These are phyloP conservation scores for Castanea crenata DNA, from an alignment of 306 rosid genomes.

Conservation along the genomic window DNA sequence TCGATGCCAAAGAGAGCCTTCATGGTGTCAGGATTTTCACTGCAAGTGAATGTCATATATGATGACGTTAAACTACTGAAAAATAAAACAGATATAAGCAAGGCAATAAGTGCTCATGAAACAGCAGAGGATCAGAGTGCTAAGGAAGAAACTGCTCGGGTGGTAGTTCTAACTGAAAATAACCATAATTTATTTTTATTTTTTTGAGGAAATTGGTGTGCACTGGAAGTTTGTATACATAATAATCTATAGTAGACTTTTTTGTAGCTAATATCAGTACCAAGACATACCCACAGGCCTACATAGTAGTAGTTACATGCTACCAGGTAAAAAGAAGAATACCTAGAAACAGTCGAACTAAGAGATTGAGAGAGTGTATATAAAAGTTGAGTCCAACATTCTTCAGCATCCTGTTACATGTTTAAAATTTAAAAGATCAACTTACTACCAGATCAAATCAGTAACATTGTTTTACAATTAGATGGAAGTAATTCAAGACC, in stretches of 20 bases:
- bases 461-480: conserved; percentile 15
- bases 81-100: conserved; percentile 9
- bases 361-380: conserved; percentile 96
- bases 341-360: conserved; percentile 75
- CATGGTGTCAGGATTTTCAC: conserved; percentile 74
- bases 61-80: conserved; percentile 8
- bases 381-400: conserved; percentile 98
- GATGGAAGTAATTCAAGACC: conserved; percentile 41
- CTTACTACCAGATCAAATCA: conserved; percentile 9
- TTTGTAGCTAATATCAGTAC: conserved; percentile 4
- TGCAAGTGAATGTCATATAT: conserved; percentile 38
- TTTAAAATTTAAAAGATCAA: conserved; percentile 17
- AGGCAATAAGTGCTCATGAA: conserved; percentile 3
- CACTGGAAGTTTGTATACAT: neutral
- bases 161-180: conserved; percentile 2
- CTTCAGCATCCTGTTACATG: conserved; percentile 90
- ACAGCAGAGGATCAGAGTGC: conserved; percentile 6
- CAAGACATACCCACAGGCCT: neutral
- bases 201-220: neutral
- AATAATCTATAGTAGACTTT: neutral
- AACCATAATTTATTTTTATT: neutral
- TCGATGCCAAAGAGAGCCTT: conserved; percentile 84
- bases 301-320: conserved; percentile 6
- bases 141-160: neutral
- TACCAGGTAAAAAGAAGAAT: conserved; percentile 19